phyloP scores from a whole-genome alignment of 108 stramenopile species.

The Cylindrotheca fusiformis region DNA sequence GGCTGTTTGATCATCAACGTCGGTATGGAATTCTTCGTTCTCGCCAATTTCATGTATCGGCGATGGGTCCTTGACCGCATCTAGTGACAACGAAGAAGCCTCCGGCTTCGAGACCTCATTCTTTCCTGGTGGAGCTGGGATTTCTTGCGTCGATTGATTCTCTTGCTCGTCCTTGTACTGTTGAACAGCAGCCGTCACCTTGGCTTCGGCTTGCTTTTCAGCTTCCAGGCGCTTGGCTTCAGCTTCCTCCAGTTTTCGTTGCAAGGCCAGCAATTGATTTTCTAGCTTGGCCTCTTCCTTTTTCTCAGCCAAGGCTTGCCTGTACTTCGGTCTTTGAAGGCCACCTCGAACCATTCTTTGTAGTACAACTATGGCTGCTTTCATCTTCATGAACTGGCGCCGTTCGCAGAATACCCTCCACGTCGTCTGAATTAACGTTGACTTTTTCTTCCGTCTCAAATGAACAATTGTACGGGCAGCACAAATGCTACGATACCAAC shows the following conservation, averaged over 20 bases:
- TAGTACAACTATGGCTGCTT: constrained; percentile 42
- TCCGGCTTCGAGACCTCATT: constrained; percentile 2
- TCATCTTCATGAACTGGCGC: not conserved
- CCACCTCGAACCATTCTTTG: constrained; percentile 66
- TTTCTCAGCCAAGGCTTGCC: constrained; percentile 39
- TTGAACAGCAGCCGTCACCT: constrained; percentile 35
- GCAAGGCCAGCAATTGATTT: constrained; percentile 57
- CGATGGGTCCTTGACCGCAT: too few species aligned
- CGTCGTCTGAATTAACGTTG: constrained; percentile 70
- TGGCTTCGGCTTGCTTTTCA: constrained; percentile 49
- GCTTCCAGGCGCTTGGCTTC: constrained; percentile 53
- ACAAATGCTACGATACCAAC: constrained; percentile 56
- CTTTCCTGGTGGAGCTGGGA: constrained; percentile 8
- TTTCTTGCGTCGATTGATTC: constrained; percentile 13
- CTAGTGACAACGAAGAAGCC: not conserved
- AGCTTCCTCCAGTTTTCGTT: constrained; percentile 66
- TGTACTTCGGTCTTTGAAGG: constrained; percentile 54
- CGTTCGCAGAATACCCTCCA: constrained; percentile 33
- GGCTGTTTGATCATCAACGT: constrained; percentile 9
- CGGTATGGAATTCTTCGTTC: constrained; percentile 18
- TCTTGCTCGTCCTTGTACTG: constrained; percentile 31
- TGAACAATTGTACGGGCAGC: constrained; percentile 40
- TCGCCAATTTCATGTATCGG: constrained; percentile 26
- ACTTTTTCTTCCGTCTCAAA: constrained; percentile 37
- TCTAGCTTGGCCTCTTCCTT: constrained; percentile 69